These are phyloP conservation scores for Pestalotiopsis sp. DNA, from an alignment of 2,329 filamentous ascomycete genomes.

Conservation along the genomic window DNA sequence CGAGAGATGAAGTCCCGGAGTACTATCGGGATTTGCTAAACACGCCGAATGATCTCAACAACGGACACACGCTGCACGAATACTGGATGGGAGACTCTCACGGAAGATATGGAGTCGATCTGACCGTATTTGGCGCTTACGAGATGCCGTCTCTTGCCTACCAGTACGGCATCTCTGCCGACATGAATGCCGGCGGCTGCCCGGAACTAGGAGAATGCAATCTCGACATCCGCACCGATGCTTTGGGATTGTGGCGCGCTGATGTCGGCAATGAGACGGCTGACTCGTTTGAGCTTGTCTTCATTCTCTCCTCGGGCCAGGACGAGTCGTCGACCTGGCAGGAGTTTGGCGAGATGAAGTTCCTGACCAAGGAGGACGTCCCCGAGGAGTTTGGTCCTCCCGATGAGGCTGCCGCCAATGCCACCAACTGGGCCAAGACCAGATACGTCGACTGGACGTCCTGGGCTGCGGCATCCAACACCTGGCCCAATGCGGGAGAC, in stretches of 20 bases:
- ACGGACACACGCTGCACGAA: conserved; percentile 56
- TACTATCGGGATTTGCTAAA: conserved; percentile 57
- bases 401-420: conserved; percentile 30
- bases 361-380: conserved; percentile 48
- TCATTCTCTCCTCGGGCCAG: conserved; percentile 57
- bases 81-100: conserved; percentile 62
- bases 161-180: conserved; percentile 53
- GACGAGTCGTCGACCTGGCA: conserved; percentile 60
- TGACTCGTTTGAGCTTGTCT: conserved; percentile 51
- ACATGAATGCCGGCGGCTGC: conserved; percentile 52
- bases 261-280: conserved; percentile 55
- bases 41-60: conserved; percentile 50
- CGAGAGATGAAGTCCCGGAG: conserved; percentile 48
- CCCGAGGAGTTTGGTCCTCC: conserved; percentile 54
- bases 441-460: conserved; percentile 57
- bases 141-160: conserved; percentile 48
- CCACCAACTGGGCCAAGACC: conserved; percentile 50
- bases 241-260: conserved; percentile 49
- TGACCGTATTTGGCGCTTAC: conserved; percentile 56
- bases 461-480: conserved; percentile 52
- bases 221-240: conserved; percentile 51
- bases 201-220: conserved; percentile 45
- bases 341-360: conserved; percentile 59
- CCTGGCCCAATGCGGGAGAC: conserved; percentile 57
- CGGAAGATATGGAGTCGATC: conserved; percentile 54